phyloP scores from a whole-genome alignment of 163 green algal genomes.

The Scenedesmus sp. region DNA sequence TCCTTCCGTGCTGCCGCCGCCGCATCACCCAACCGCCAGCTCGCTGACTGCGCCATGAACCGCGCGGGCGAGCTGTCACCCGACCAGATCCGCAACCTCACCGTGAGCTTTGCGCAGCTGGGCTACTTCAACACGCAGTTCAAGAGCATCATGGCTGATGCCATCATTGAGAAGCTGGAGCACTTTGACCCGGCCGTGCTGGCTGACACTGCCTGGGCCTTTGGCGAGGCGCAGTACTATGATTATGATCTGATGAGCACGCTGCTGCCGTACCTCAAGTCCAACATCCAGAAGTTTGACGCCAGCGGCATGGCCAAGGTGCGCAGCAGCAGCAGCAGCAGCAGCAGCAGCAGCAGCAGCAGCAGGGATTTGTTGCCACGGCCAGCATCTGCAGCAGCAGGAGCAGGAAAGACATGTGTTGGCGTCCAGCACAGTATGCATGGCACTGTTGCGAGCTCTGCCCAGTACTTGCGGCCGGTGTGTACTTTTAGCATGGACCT shows the following conservation, averaged over 20 bases:
- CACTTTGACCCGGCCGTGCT: slow-evolving; percentile 45
- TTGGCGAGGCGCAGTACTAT: slow-evolving; percentile 50
- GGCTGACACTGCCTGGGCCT: slow-evolving; percentile 47
- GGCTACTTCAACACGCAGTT: slow-evolving; percentile 51
- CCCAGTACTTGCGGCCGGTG: no score
- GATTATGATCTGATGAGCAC: slow-evolving; percentile 44
- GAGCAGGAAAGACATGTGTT: no score
- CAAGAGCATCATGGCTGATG: slow-evolving; percentile 50
- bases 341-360: neutral
- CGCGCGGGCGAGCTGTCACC: slow-evolving; percentile 22
- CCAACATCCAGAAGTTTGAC: slow-evolving; percentile 38
- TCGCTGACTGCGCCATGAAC: slow-evolving; percentile 36
- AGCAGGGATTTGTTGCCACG: no score
- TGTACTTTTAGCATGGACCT: no score
- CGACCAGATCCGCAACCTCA: slow-evolving; percentile 52
- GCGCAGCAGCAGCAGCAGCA: neutral
- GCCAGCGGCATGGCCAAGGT: slow-evolving; percentile 49
- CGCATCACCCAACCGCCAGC: neutral
- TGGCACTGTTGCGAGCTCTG: no score
- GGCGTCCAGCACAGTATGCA: no score
- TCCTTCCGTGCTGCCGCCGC: neutral
- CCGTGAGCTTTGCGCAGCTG: slow-evolving; percentile 41
- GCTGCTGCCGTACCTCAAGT: slow-evolving; percentile 45
- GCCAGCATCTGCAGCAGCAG: no score
- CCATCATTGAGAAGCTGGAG: slow-evolving; percentile 45